Evolutionary conservation across 768 basidiomycete species (phyloP), one percentile per base, ranked within the genome.

Genomic region (Pulveroboletus ravenelii): DNA sequence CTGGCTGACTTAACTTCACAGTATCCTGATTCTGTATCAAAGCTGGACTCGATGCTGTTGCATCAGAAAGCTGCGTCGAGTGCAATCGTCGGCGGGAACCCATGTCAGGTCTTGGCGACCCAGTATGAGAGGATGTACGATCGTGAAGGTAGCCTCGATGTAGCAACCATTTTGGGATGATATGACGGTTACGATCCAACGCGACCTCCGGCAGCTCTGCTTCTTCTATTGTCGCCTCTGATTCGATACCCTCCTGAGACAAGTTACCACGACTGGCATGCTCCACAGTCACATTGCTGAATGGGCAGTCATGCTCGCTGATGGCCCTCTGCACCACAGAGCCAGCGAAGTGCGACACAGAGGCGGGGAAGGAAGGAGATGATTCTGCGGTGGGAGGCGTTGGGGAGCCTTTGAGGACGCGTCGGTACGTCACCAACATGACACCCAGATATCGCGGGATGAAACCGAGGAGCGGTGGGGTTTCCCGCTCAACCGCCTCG

Each of bases 361-460:
- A 30, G 15, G 59, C 53, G 10, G 60, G 61, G 31, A 50, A 44
- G 18, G 54, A 40, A 36, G 54, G 1, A 36, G 60, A 20, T 36
- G 48, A 45, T 35, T 60, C 52, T n/a, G 52, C 49, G 29, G 13
- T 62, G 23, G 64, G 52, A 47, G 60, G 58, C 10, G 66, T 57
- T 29, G 57, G 55, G 30, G 58, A 60, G 12, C 67, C 61, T 60
- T 77, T 83, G 13, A 78, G 71, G 36, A 92, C 88, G 13, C 87
- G 81, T 23, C 96, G 84, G 64, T 98, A 98, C 46, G 87, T 95
- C 60, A 99, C 95, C 37, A 98, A 79, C 93, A 99, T 96, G 48
- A 99, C 96, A 20, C 96, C 96, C 14, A 99, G 77, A 69, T 99
- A 99, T 39, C 94, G 86, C n/a, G 96, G 96, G 52, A 97, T 96